These are phyloP conservation scores for Trichoderma cornu-damae DNA, from an alignment of 2,329 filamentous ascomycete species.

Conservation along the genomic window DNA sequence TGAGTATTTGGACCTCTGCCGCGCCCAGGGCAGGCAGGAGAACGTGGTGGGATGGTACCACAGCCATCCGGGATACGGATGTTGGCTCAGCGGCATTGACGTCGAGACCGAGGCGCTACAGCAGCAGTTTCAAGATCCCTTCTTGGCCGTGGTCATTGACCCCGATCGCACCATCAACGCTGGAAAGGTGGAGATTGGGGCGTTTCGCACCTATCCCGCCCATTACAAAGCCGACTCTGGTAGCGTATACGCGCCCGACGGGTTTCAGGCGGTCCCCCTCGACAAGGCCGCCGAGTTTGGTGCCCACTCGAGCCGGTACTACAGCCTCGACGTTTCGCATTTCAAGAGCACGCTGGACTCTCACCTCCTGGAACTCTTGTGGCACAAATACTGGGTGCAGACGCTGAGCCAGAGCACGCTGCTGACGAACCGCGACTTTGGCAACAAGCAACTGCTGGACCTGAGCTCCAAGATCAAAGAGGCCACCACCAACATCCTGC, in stretches of 20 bases:
- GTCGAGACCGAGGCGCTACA: slow-evolving; percentile 82
- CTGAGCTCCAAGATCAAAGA: slow-evolving; percentile 76
- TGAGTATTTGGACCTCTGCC: slow-evolving; percentile 69
- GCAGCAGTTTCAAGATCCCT: slow-evolving; percentile 82
- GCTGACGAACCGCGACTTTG: slow-evolving; percentile 87
- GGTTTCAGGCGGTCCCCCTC: slow-evolving; percentile 76
- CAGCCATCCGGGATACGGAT: slow-evolving; percentile 94
- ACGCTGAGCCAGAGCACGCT: slow-evolving; percentile 88
- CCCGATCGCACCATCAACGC: slow-evolving; percentile 91
- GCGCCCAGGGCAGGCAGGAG: slow-evolving; percentile 73
- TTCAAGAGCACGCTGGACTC: slow-evolving; percentile 91
- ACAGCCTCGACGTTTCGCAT: slow-evolving; percentile 83
- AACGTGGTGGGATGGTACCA: slow-evolving; percentile 99
- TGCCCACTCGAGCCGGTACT: slow-evolving; percentile 85
- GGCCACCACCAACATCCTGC: slow-evolving; percentile 40
- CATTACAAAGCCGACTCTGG: slow-evolving; percentile 53
- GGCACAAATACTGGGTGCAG: slow-evolving; percentile 99
- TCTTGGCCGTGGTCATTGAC: slow-evolving; percentile 93
- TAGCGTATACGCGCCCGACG: slow-evolving; percentile 39
- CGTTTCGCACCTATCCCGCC: slow-evolving; percentile 85
- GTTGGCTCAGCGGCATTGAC: slow-evolving; percentile 96
- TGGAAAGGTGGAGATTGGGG: slow-evolving; percentile 94
- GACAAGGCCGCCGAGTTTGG: slow-evolving; percentile 95
- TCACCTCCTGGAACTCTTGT: slow-evolving; percentile 79
- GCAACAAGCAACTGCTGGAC: slow-evolving; percentile 86